A percentile compares a stretch with the other conserved stretches of the same genome.
Conservation (phyloP, 2,329 filamentous ascomycete genomes). For the Phyllosticta paracitricarpa region DNA sequence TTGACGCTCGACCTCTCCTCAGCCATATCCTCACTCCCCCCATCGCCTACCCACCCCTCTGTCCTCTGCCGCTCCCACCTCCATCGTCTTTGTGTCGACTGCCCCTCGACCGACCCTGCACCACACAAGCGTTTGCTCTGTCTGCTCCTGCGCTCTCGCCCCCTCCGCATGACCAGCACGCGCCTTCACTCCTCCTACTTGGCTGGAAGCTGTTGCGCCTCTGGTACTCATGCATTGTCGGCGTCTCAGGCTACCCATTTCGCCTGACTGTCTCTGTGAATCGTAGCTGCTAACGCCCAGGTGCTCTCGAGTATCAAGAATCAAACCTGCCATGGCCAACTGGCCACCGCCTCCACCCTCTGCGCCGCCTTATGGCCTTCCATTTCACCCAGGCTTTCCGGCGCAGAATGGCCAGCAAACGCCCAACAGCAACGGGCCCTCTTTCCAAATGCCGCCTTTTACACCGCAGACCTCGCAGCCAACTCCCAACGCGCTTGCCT, state of each 20-base stretch:
- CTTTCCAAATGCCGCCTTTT: constrained; percentile 2
- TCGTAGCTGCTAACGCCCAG: constrained; percentile 9
- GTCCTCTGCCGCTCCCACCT: background rate
- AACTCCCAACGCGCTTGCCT: constrained; percentile 4
- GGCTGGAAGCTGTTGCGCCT: constrained; percentile 4
- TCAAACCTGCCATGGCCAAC: constrained; percentile 5
- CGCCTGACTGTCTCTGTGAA: constrained; percentile 6
- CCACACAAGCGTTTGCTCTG: background rate
- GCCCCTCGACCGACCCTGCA: background rate
- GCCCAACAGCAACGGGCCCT: background rate
- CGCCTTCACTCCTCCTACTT: constrained; percentile 3
- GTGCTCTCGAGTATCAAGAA: background rate
- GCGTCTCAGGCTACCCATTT: constrained; percentile 1
- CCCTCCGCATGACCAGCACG: constrained; percentile 2
- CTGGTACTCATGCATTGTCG: constrained; percentile 9
- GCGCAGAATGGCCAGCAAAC: constrained; percentile 3
- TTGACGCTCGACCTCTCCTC: background rate
- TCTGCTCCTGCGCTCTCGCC: background rate
- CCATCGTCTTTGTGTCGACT: background rate
- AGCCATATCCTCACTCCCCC: background rate
- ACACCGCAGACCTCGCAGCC: constrained; percentile 1
- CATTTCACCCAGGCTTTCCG: background rate
- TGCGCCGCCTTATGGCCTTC: constrained; percentile 5
- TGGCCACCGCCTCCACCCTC: constrained; percentile 1
- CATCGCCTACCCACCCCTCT: background rate